Evolutionary conservation across 768 basidiomycete species (phyloP), one percentile per base, ranked within the genome.

Genomic region (Termitomyces sp.): DNA sequence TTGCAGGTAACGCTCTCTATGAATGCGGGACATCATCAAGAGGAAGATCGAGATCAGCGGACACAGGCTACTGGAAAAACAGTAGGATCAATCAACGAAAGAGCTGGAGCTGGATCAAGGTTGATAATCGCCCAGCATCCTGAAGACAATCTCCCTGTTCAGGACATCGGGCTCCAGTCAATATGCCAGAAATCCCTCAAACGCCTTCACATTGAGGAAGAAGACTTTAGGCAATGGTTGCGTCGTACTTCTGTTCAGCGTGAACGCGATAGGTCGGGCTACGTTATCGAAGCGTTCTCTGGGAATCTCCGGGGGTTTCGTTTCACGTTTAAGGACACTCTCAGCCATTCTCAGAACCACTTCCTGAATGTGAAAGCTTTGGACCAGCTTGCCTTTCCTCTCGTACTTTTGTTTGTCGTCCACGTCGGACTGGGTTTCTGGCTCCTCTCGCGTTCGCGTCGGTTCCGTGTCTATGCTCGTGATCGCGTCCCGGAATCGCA

Each of bases 191-290:
- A 26, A 35, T 52, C 56, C 1, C 36, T 40, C 13, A 18, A 45
- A 8, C 32, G 20, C 33, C 51, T 57, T 33, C 56, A 33, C 28
- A 47, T 7, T 8, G 51, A 52, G 18, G 56, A 57, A 45, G 36
- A 52, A 53, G 56, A 46, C 9, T 57, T 52, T 9, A 52, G 56
- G 22, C 51, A 26, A 36, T 57, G 56, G 56, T 5, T 57, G 26
- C 3, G 47, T 11, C 28, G 38, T 26, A 44, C 41, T 13, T 52
- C 43, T 30, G 24, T 28, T 38, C 38, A 38, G 28, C 51, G 5
- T 36, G 22, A 41, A 36, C 22, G 24, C 16, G 24, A 46, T 2
- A 54, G 9, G 20, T 28, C 26, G 1, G 36, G 44, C n/a, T 43
- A 30, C 18, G 16, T 18, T 52, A 9, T 51, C 8, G 20, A 41